Base-by-base conservation (phyloP, 768 basidiomycete species). In the Tricholoma sp. region DNA sequence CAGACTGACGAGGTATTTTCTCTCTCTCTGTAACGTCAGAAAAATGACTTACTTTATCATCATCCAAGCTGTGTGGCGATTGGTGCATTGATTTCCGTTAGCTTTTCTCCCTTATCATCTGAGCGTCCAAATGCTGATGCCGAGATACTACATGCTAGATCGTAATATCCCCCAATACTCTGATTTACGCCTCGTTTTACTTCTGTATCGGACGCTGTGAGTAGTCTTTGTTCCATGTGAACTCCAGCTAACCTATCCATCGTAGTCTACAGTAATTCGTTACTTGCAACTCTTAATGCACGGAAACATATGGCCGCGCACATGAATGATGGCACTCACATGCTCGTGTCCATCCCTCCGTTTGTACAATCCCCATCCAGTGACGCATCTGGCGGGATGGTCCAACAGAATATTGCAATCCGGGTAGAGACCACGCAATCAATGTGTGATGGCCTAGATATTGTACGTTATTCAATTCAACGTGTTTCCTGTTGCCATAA, bases 131-230 rank as follows among this genome's bases (percentile, higher is more conserved):
- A 24, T 24, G 15, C 41, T 50, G 8, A 31, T 10, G 29, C 33
- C 24, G 4, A 20, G 13, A 53, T 29, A n/a, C n/a, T n/a, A 10
- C 17, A 7, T 31, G n/a, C 11, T 50, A 72, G 71, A 56, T 70
- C 13, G 55, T 63, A 28, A 53, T 58, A 8, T 69, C 69, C 1
- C 65, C 66, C 6, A 56, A 57, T 4, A 66, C 69, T 0, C 58
- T 72, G 8, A 65, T 72, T 10, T 72, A 72, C 56, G 70, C 71
- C 0, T 57, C 65, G 0, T 72, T 70, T 54, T 70, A 71, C 47
- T 71, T 72, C 59, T 69, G 67, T 59, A 69, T 72, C 42, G 70
- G 71, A 12, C 66, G 71, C 6, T 57, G 71, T 72, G 52, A 57
- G 69, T 60, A 24, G 13, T 29, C 31, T 17, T 31, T 15, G 31